These are phyloP conservation scores for Endocalyx cinctus DNA, from an alignment of 2,329 filamentous ascomycete species.

Conservation along the genomic window DNA sequence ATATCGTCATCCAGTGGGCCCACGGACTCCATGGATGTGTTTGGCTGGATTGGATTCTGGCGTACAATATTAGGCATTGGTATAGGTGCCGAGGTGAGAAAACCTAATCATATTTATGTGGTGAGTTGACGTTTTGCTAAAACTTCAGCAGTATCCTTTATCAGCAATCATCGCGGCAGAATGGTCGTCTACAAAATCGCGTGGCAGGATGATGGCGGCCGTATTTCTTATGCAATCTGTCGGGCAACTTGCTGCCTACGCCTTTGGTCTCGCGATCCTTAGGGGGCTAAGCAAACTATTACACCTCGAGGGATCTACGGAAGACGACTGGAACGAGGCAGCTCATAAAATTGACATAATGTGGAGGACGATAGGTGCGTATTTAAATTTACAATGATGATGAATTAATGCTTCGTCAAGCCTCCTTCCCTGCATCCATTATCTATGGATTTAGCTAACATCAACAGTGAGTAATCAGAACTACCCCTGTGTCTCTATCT, in stretches of 20 bases:
- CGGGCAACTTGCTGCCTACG: slow-evolving; percentile 60
- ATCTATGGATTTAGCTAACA: too few relatives aligned
- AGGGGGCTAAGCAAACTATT: slow-evolving; percentile 7
- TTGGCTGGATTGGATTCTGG: slow-evolving; percentile 28
- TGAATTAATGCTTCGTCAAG: too few relatives aligned
- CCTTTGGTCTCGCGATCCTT: slow-evolving; percentile 42
- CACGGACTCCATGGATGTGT: slow-evolving; percentile 18
- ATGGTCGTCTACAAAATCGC: slow-evolving; percentile 57
- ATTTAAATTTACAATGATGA: too few relatives aligned
- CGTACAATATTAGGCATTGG: slow-evolving; percentile 22
- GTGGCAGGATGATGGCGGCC: slow-evolving; percentile 62
- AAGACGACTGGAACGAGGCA: slow-evolving; percentile 5
- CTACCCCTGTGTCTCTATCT: too few relatives aligned
- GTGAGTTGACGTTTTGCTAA: too few relatives aligned
- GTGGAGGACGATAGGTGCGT: slow-evolving; percentile 46
- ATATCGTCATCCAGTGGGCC: slow-evolving; percentile 19
- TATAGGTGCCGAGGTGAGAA: slow-evolving; percentile 17
- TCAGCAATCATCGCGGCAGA: slow-evolving; percentile 65
- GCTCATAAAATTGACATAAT: slow-evolving; percentile 34
- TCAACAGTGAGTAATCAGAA: too few relatives aligned
- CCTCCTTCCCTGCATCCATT: too few relatives aligned
- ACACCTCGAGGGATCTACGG: slow-evolving; percentile 8
- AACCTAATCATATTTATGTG: too few relatives aligned
- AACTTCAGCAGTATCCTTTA: slow-evolving; percentile 51
- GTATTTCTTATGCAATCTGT: slow-evolving; percentile 68